Evolutionary conservation across 202 grass and related monocot genomes (phyloP).

Genomic region (Schoenoplectus triqueter): DNA sequence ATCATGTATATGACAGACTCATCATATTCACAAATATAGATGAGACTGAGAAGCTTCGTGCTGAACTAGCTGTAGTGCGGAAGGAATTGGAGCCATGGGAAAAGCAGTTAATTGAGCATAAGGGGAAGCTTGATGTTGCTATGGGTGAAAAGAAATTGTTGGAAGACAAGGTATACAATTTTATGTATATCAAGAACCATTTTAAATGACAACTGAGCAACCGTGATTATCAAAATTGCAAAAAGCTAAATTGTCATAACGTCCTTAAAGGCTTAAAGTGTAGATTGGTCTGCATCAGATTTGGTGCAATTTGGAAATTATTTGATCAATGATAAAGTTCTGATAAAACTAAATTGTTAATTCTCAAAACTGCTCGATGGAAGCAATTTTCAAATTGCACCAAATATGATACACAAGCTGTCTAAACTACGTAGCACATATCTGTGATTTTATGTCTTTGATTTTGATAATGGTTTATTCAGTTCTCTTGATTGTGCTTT

Average conservation of each 20-base stretch:
- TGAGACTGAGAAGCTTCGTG: conserved; percentile 74
- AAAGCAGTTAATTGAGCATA: conserved; percentile 91
- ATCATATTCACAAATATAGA: conserved; percentile 40
- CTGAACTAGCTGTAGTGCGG: conserved; percentile 77
- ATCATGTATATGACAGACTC: conserved; percentile 25
- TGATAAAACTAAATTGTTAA: not conserved
- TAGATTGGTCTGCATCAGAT: not conserved
- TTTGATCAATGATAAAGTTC: not conserved
- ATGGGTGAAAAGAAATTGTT: conserved; percentile 74
- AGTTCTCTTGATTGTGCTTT: not conserved
- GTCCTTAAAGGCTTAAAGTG: not conserved
- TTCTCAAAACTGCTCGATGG: not conserved
- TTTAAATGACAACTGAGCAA: not conserved
- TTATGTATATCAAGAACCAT: conserved; percentile 3
- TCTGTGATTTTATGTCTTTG: not conserved
- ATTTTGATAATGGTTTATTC: not conserved
- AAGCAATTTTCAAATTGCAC: not conserved
- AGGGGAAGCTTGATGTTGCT: conserved; percentile 88
- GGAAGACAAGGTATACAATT: conserved; percentile 71
- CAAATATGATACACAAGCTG: not conserved
- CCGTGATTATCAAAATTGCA: conserved; percentile 1
- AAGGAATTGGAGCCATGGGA: conserved; percentile 94
- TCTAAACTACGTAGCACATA: not conserved
- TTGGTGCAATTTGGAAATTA: conserved; percentile 4
- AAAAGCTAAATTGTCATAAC: not conserved